These are phyloP conservation scores for Hypericum androsaemum DNA, from an alignment of 345 rosid genomes.

Conservation along the genomic window DNA sequence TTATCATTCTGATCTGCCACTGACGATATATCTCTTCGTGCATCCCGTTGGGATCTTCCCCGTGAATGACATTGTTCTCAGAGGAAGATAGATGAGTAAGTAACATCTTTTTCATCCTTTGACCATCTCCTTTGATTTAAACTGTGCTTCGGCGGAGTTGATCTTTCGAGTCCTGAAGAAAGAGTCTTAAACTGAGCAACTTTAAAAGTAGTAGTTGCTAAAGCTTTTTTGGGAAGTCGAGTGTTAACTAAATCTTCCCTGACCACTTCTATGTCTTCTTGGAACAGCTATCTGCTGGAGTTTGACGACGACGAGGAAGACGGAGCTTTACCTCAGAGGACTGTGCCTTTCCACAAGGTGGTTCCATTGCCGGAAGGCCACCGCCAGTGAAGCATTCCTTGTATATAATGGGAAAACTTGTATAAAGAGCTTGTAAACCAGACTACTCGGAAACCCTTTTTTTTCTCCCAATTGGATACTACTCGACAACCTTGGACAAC, in stretches of 20 bases:
- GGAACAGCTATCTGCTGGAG: conserved; percentile 67
- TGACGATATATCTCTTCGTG: conserved; percentile 20
- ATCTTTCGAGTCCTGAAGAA: no score
- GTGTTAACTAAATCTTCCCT: neutral
- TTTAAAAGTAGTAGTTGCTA: no score
- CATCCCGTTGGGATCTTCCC: conserved; percentile 14
- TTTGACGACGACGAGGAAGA: conserved; percentile 97
- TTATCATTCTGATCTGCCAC: conserved; percentile 10
- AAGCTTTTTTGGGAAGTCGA: no score
- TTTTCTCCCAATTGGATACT: no score
- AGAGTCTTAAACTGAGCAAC: no score
- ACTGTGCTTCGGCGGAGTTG: no score
- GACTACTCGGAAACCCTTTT: no score
- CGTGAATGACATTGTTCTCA: conserved; percentile 24
- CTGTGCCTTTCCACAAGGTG: conserved; percentile 69
- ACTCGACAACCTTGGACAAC: no score
- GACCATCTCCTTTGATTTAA: neutral
- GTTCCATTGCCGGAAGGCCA: conserved; percentile 79
- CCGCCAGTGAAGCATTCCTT: conserved; percentile 39
- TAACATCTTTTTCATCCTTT: conserved; percentile 10
- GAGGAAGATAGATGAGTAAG: conserved; percentile 94
- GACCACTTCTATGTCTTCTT: neutral
- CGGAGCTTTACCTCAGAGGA: conserved; percentile 79
- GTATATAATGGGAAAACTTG: no score
- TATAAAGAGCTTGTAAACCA: no score